phyloP scores from a whole-genome alignment of 2,329 filamentous ascomycete species.

The Pseudocercospora eumusae region DNA sequence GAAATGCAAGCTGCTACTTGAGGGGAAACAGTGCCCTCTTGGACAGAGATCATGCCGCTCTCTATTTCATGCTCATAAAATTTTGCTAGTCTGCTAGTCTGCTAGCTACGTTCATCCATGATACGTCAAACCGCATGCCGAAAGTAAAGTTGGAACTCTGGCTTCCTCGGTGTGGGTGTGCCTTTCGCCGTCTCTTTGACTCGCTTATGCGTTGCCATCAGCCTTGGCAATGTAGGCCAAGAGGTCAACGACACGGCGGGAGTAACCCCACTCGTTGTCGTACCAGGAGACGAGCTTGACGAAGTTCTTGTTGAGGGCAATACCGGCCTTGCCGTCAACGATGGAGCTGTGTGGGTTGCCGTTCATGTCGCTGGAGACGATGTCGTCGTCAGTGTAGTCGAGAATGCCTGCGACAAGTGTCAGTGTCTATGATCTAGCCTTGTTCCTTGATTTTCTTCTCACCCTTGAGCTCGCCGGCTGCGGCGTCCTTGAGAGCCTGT shows the following conservation, averaged over 20 bases:
- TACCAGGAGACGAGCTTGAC: constrained; percentile 94
- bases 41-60: constrained; percentile 12
- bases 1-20: background rate
- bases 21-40: background rate
- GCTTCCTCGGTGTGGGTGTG: constrained; percentile 8
- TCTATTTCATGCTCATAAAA: constrained; percentile 19
- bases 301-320: constrained; percentile 97
- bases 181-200: background rate
- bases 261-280: constrained; percentile 98
- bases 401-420: constrained; percentile 68
- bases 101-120: constrained; percentile 21
- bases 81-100: constrained; percentile 13
- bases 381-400: constrained; percentile 92
- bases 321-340: constrained; percentile 99
- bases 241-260: constrained; percentile 67
- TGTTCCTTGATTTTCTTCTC: constrained; percentile 39
- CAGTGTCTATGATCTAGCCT: constrained; percentile 30
- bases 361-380: constrained; percentile 92
- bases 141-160: background rate
- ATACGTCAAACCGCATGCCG: constrained; percentile 6
- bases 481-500: constrained; percentile 78
- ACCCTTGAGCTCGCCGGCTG: constrained; percentile 85
- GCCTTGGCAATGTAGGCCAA: constrained; percentile 46
- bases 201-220: constrained; percentile 39
- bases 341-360: constrained; percentile 93